phyloP scores from a whole-genome alignment of 345 rosid genomes.

The Dipteronia sinensis region DNA sequence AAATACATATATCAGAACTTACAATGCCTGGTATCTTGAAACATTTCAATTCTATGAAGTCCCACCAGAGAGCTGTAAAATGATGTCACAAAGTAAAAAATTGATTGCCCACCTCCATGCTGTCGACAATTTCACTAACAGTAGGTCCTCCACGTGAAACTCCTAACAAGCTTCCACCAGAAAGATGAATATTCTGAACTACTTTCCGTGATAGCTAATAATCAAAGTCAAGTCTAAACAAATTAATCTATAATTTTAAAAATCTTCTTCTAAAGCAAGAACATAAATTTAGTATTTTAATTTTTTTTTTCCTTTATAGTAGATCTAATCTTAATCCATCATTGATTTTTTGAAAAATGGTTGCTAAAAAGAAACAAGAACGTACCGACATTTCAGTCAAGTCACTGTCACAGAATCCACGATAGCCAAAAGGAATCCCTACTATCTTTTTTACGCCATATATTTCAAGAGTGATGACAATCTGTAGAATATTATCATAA shows the following conservation, averaged over 20 bases:
- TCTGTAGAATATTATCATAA: conserved; percentile 47
- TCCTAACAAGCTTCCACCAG: conserved; percentile 98
- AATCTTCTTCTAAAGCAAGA: background rate
- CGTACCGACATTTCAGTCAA: conserved; percentile 80
- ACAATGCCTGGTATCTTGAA: background rate
- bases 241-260: conserved; percentile 14
- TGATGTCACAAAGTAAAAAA: background rate
- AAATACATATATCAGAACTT: conserved; percentile 17
- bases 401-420: conserved; percentile 76
- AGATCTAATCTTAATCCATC: conserved; percentile 7
- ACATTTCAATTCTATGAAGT: conserved; percentile 7
- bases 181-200: conserved; percentile 94
- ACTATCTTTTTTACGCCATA: conserved; percentile 93
- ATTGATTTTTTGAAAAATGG: conserved; percentile 10
- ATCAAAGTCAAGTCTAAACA: conserved; percentile 22
- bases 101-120: conserved; percentile 62
- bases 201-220: conserved; percentile 88
- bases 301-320: background rate
- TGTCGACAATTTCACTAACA: conserved; percentile 71
- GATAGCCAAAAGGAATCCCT: conserved; percentile 95
- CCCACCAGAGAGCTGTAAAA: conserved; percentile 1
- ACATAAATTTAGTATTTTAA: background rate
- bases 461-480: conserved; percentile 93
- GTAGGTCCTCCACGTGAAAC: conserved; percentile 91
- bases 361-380: conserved; percentile 15